Percentiles rank a stretch among this genome's conserved stretches.
Conservation (phyloP, 495 filamentous ascomycete species). For the Xylaria bambusicola region DNA sequence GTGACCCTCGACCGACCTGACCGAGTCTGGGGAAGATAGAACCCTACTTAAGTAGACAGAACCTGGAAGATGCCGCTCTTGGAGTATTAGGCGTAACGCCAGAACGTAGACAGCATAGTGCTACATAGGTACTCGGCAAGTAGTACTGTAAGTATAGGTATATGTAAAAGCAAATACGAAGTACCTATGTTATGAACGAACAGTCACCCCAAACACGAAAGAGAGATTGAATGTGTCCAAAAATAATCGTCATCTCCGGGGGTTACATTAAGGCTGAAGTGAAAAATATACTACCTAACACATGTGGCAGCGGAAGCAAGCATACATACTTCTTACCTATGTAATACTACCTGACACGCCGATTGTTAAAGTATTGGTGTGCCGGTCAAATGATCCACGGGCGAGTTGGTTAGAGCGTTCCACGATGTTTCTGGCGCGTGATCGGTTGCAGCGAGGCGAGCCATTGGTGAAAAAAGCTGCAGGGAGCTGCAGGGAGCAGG, state of each 20-base stretch:
- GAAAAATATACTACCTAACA: not conserved
- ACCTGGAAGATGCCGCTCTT: not conserved
- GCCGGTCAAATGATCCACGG: not conserved
- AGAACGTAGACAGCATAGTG: too few relatives aligned
- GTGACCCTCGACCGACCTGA: not conserved
- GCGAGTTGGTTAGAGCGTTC: not conserved
- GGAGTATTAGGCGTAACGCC: too few relatives aligned
- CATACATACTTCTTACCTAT: too few relatives aligned
- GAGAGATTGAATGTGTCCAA: not conserved
- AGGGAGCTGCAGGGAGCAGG: too few relatives aligned
- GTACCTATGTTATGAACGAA: too few relatives aligned
- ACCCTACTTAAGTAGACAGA: not conserved
- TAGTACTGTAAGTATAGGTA: too few relatives aligned
- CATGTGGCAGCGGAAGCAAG: conserved; percentile 10
- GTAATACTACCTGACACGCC: conserved; percentile 7
- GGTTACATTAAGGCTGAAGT: conserved; percentile 22
- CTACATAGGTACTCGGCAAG: too few relatives aligned
- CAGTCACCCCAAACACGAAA: too few relatives aligned
- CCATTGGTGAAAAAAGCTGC: conserved; percentile 3
- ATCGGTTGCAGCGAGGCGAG: conserved; percentile 9
- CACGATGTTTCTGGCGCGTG: conserved; percentile 15
- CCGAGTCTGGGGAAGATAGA: not conserved
- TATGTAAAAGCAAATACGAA: too few relatives aligned
- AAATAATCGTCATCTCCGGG: conserved; percentile 12
- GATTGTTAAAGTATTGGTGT: conserved; percentile 4